Evolutionary conservation across 345 rosid genomes (phyloP).

Genomic region (Syzygium grande): DNA sequence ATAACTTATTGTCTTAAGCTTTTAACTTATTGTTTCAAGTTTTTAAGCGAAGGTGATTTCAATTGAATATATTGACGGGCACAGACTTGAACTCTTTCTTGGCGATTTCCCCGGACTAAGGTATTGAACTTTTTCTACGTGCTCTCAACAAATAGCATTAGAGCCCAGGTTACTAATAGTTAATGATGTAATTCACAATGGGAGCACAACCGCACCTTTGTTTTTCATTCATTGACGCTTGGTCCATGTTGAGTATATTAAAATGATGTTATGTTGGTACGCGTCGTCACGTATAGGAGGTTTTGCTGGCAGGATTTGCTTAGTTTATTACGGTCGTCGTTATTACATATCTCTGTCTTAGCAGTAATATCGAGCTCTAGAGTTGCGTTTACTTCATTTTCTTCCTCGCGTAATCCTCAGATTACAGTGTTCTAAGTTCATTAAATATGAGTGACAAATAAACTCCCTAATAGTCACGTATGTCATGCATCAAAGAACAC

Average conservation of each 20-base stretch:
- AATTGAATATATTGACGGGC: no score
- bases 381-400: not conserved
- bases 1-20: no score
- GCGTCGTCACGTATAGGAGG: not conserved
- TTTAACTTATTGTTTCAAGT: no score
- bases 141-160: no score
- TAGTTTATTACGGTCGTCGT: not conserved
- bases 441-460: not conserved
- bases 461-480: not conserved
- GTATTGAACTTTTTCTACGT: no score
- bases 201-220: not conserved
- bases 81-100: no score
- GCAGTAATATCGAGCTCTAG: not conserved
- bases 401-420: not conserved
- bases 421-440: not conserved
- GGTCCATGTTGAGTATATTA: not conserved
- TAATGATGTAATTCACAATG: not conserved
- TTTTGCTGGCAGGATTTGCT: not conserved
- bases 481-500: not conserved
- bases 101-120: no score
- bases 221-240: not conserved
- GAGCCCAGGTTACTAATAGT: no score
- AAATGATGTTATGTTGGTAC: not conserved
- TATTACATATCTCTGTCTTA: not conserved
- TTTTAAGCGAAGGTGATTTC: no score